Percentiles rank a stretch among this genome's conserved stretches.
These are phyloP conservation scores for Tuber magnatum DNA, from an alignment of 495 filamentous ascomycete genomes.

Conservation along the genomic window DNA sequence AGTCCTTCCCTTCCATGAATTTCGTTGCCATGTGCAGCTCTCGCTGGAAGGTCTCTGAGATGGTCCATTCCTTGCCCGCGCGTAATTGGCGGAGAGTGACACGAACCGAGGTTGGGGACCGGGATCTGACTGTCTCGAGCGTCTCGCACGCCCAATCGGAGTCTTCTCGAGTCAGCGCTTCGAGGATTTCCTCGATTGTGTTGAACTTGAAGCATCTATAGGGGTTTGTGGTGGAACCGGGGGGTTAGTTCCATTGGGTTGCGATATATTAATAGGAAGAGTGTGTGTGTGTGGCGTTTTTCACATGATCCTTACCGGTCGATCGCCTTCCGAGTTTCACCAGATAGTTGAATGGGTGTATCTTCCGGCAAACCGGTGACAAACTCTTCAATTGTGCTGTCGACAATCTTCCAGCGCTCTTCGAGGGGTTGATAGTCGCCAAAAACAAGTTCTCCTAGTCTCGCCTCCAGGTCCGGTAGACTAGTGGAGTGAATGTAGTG, in stretches of 20 bases:
- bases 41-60: constrained; percentile 70
- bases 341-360: constrained; percentile 57
- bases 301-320: constrained; percentile 51
- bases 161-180: constrained; percentile 53
- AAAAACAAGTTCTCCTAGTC: constrained; percentile 83
- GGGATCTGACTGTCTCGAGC: constrained; percentile 58
- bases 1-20: constrained; percentile 86
- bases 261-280: not conserved
- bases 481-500: constrained; percentile 89
- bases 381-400: constrained; percentile 87
- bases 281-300: not conserved
- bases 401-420: constrained; percentile 61
- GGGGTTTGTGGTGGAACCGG: not conserved
- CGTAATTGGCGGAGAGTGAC: constrained; percentile 77
- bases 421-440: constrained; percentile 58
- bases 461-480: constrained; percentile 68
- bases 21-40: constrained; percentile 70
- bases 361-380: constrained; percentile 69
- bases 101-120: constrained; percentile 75
- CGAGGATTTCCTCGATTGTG: constrained; percentile 61
- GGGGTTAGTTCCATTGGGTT: constrained; percentile 7
- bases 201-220: constrained; percentile 57
- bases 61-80: constrained; percentile 61
- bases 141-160: constrained; percentile 70
- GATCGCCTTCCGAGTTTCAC: constrained; percentile 63